Percentiles rank a stretch among this genome's conserved stretches.
Conservation (phyloP, 2,329 filamentous ascomycete species). For the Akanthomyces muscarius region DNA sequence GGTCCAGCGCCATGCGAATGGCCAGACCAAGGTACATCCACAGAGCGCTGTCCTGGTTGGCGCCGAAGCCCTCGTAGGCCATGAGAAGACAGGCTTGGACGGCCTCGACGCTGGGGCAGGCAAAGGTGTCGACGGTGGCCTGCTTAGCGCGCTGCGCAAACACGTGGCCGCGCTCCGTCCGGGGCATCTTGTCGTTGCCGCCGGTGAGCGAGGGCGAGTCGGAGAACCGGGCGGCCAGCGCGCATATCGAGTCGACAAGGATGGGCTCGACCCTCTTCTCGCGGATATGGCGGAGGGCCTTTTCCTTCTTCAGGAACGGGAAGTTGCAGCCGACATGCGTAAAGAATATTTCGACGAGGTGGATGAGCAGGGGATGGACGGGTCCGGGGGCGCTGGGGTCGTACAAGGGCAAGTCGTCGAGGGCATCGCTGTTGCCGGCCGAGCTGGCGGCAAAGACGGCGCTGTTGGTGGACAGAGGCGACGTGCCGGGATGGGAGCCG, state of each 20-base stretch:
- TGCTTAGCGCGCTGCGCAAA: constrained; percentile 80
- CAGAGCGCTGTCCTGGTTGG: constrained; percentile 80
- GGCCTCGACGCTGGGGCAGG: constrained; percentile 76
- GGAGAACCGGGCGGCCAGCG: constrained; percentile 77
- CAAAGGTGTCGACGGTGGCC: constrained; percentile 77
- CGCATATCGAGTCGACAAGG: constrained; percentile 80
- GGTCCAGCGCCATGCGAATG: constrained; percentile 75
- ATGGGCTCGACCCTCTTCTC: constrained; percentile 82
- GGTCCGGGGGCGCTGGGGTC: constrained; percentile 67
- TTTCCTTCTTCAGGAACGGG: constrained; percentile 70
- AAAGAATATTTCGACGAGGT: constrained; percentile 78
- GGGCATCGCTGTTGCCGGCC: constrained; percentile 40
- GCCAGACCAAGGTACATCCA: constrained; percentile 93
- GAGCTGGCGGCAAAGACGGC: constrained; percentile 36
- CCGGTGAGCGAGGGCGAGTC: constrained; percentile 48
- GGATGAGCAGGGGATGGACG: constrained; percentile 70
- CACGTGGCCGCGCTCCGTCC: constrained; percentile 68
- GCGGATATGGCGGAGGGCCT: constrained; percentile 70
- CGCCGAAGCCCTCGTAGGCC: constrained; percentile 85
- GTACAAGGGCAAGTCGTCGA: constrained; percentile 66
- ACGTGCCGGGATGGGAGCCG: constrained; percentile 53
- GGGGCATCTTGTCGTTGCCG: constrained; percentile 44
- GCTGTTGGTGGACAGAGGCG: constrained; percentile 41
- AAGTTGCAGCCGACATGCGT: constrained; percentile 79
- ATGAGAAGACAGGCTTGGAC: constrained; percentile 80